Conservation (phyloP, 805 yeast genomes). For the Starmerella ratchasimensis region DNA sequence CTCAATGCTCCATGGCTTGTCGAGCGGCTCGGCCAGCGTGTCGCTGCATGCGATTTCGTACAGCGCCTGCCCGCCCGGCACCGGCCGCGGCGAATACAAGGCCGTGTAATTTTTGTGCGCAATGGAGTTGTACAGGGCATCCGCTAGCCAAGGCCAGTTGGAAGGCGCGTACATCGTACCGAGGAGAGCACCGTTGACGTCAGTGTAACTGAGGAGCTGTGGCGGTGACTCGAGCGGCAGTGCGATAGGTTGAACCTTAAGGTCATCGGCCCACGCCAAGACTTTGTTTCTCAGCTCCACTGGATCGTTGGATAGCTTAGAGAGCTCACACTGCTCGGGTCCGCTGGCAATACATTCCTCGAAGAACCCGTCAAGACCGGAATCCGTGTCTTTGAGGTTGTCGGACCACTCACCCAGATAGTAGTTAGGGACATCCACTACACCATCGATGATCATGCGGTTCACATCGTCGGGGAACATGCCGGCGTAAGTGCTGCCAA, state of each 20-base stretch:
- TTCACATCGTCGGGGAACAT: conserved; percentile 17
- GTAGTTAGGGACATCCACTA: conserved; percentile 15
- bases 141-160: conserved; percentile 13
- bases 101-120: not conserved
- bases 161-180: conserved; percentile 13
- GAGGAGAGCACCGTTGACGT: conserved; percentile 8
- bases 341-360: conserved; percentile 6
- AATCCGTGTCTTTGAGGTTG: conserved; percentile 13
- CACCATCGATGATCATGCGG: conserved; percentile 18
- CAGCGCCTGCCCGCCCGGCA: conserved; percentile 1
- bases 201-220: conserved; percentile 8
- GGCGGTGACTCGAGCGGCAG: conserved; percentile 5
- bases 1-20: conserved; percentile 2
- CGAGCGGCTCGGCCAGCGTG: not conserved
- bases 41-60: conserved; percentile 7
- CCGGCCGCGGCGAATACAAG: not conserved
- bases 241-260: conserved; percentile 7
- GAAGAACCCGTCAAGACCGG: conserved; percentile 10
- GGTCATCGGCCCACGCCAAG: conserved; percentile 1
- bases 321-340: conserved; percentile 1
- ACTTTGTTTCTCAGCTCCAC: conserved; percentile 6
- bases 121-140: conserved; percentile 12
- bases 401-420: conserved; percentile 12
- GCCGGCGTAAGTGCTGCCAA: conserved; percentile 18
- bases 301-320: not conserved